A percentile compares a stretch with the other conserved stretches of the same genome.
Evolutionary conservation across 2,329 filamentous ascomycete species (phyloP).

Genomic region (Paraphoma sp.): DNA sequence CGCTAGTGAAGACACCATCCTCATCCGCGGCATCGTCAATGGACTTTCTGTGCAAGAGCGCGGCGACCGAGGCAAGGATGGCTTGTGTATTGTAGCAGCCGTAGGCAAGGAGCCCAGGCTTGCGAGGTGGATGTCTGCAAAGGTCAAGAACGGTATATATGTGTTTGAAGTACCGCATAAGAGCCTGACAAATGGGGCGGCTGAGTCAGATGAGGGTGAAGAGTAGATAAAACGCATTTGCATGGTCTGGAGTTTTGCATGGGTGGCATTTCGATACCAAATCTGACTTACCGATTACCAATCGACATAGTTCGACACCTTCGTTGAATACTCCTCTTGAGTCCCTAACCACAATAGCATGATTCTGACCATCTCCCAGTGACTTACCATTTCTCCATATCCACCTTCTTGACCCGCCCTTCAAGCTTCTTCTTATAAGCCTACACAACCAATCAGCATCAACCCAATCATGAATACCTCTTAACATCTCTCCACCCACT

Average conservation of each 20-base stretch:
- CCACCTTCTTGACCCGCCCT: background rate
- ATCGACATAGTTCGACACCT: too few relatives aligned
- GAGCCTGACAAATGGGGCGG: constrained; percentile 23
- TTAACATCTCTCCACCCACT: background rate
- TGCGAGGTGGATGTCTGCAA: constrained; percentile 76
- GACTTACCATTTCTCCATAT: too few relatives aligned
- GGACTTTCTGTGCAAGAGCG: constrained; percentile 87
- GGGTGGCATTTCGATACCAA: constrained; percentile 7
- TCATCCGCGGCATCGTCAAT: constrained; percentile 81
- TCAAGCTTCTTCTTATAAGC: background rate
- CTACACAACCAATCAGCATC: background rate
- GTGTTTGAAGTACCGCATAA: constrained; percentile 78
- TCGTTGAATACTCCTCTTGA: too few relatives aligned
- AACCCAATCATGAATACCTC: background rate
- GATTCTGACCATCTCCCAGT: too few relatives aligned
- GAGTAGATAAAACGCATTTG: constrained; percentile 8
- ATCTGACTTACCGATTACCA: background rate
- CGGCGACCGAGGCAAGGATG: constrained; percentile 74
- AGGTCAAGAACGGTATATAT: constrained; percentile 81
- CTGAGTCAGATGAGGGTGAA: constrained; percentile 12
- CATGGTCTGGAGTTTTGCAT: constrained; percentile 3
- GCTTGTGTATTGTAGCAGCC: constrained; percentile 83
- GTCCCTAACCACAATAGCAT: too few relatives aligned
- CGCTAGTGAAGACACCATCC: constrained; percentile 25
- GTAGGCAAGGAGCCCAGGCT: constrained; percentile 86